Conservation (phyloP, 2,329 filamentous ascomycete genomes). For the Pseudocercospora musae region DNA sequence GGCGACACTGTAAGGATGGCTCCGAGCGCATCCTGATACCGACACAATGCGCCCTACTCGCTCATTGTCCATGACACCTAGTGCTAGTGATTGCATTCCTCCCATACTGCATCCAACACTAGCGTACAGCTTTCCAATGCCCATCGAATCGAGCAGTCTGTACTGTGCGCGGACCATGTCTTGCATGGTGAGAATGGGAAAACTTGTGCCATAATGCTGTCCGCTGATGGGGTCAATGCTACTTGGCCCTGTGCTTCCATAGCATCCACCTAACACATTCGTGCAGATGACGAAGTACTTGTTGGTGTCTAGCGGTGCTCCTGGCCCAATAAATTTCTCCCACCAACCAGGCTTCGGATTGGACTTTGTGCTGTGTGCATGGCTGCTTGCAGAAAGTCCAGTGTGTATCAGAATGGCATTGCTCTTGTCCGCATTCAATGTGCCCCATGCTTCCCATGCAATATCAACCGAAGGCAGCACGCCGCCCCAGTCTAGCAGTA, state of each 20-base stretch:
- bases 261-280: slow-evolving; percentile 93
- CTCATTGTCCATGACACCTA: slow-evolving; percentile 77
- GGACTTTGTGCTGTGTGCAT: slow-evolving; percentile 83
- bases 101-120: slow-evolving; percentile 97
- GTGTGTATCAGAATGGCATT: slow-evolving; percentile 94
- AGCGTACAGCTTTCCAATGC: slow-evolving; percentile 76
- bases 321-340: slow-evolving; percentile 96
- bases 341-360: slow-evolving; percentile 95
- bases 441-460: slow-evolving; percentile 91
- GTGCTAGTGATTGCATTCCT: slow-evolving; percentile 92
- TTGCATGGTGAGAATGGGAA: slow-evolving; percentile 91
- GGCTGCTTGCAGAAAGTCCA: slow-evolving; percentile 92
- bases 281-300: slow-evolving; percentile 95
- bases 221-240: slow-evolving; percentile 86
- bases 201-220: slow-evolving; percentile 85
- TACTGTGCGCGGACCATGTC: slow-evolving; percentile 99
- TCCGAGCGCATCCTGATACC: slow-evolving; percentile 89
- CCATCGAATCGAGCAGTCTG: slow-evolving; percentile 74
- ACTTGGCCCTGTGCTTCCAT: slow-evolving; percentile 87
- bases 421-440: slow-evolving; percentile 71
- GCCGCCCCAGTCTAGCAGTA: slow-evolving; percentile 92
- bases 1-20: slow-evolving; percentile 95
- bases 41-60: slow-evolving; percentile 79
- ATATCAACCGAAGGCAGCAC: slow-evolving; percentile 84
- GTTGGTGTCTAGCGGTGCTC: slow-evolving; percentile 78